Percentiles rank a stretch among this genome's conserved stretches.
Evolutionary conservation across 331 rosid genomes (phyloP).

Genomic region (Cydonia oblonga): DNA sequence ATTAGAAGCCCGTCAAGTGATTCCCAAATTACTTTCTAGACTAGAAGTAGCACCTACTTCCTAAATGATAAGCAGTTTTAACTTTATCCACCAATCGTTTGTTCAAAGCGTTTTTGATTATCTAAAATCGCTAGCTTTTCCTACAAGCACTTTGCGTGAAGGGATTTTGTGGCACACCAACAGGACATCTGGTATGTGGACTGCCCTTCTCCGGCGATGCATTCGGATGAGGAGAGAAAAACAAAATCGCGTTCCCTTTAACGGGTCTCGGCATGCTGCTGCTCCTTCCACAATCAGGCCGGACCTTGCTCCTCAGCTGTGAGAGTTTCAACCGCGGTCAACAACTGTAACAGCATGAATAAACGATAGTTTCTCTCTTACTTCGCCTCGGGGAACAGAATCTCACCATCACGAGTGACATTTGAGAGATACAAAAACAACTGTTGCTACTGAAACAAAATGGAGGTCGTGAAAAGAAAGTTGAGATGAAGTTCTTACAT

Average conservation of each 20-base stretch:
- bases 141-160: conserved; percentile 1
- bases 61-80: no score
- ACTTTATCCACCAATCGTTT: not conserved
- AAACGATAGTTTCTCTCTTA: conserved; percentile 14
- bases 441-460: conserved; percentile 45
- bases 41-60: no score
- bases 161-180: conserved; percentile 64
- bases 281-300: conserved; percentile 37
- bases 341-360: no score
- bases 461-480: no score
- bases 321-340: not conserved
- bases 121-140: no score
- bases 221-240: conserved; percentile 47
- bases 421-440: conserved; percentile 61
- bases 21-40: no score
- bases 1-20: no score
- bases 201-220: conserved; percentile 54
- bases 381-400: conserved; percentile 57
- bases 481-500: conserved; percentile 20
- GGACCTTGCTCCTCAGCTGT: conserved; percentile 31
- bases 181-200: conserved; percentile 59
- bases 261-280: conserved; percentile 37
- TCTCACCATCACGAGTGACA: conserved; percentile 52
- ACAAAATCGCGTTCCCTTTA: conserved; percentile 76
- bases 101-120: no score